These are phyloP conservation scores for Daldinia sp. DNA, from an alignment of 2,329 filamentous ascomycete species.

Conservation along the genomic window DNA sequence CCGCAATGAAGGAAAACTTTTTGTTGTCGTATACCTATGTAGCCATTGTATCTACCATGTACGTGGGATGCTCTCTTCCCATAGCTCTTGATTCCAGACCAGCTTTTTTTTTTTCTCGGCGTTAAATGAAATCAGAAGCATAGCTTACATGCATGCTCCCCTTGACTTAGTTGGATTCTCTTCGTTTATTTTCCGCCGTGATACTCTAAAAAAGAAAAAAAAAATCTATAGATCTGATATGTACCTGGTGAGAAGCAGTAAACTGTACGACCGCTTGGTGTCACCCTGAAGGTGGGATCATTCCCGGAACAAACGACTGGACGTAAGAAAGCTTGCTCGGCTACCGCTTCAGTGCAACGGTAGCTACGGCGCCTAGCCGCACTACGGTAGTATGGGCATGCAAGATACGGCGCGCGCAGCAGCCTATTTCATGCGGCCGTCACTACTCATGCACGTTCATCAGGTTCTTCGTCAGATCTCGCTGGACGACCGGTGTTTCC, in stretches of 20 bases:
- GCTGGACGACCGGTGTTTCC: conserved; percentile 27
- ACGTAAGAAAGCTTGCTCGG: conserved; percentile 24
- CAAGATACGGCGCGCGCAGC: conserved; percentile 32
- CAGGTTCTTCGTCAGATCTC: conserved; percentile 21
- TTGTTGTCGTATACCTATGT: conserved; percentile 39
- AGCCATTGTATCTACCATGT: conserved; percentile 37
- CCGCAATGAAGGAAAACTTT: conserved; percentile 19
- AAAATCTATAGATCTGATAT: conserved; percentile 7
- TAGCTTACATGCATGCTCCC: conserved; percentile 16
- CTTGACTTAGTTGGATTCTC: background rate
- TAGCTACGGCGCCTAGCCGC: conserved; percentile 34
- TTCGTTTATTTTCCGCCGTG: conserved; percentile 11
- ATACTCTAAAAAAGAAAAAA: background rate
- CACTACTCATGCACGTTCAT: conserved; percentile 13
- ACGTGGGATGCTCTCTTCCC: conserved; percentile 18
- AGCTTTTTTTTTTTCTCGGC: conserved; percentile 16
- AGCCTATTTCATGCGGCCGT: conserved; percentile 28
- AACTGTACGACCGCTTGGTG: conserved; percentile 17
- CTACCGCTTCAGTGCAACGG: conserved; percentile 34
- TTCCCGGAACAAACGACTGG: conserved; percentile 22
- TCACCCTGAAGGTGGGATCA: conserved; percentile 28
- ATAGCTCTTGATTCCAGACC: conserved; percentile 20
- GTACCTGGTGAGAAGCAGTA: conserved; percentile 1
- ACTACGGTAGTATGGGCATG: conserved; percentile 31
- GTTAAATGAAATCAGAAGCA: conserved; percentile 19